Evolutionary conservation across 139 green algal genomes (phyloP), one percentile per base, ranked within the genome.

Genomic region (Picochlorum sp.): DNA sequence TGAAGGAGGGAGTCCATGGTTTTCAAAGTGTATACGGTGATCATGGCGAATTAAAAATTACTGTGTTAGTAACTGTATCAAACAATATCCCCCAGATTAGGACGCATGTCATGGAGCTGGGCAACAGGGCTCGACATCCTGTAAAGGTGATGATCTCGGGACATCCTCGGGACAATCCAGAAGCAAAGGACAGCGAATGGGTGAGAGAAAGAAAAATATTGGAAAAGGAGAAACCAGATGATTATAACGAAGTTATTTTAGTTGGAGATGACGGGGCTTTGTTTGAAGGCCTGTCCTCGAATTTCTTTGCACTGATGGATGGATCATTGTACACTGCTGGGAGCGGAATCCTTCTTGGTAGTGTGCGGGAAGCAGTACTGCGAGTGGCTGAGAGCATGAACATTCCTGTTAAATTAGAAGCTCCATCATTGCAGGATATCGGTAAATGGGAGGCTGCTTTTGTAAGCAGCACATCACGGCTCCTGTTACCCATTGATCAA

Each of bases 141-240:
- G 69, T 81, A 32, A 81, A 81, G 55, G 43, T 66, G 43, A 59
- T 72, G 54, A 49, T 76, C 32, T 70, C 60, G 5, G 79, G 79
- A 10, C 29, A 63, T 16, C 73, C 76, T 8, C 59, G 79, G 29
- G 33, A 69, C 3, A 81, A 85, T 41, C 77, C 79, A 13, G 39
- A 54, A 9, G 77, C 79, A 7, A 86, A 87, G 52, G 80, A 87
- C 63, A 81, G 68, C 28, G 77, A 81, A 56, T 87, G 80, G 80
- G 74, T 83, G 47, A 49, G 68, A 41, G 65, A 83, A 31, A 65
- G 80, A 24, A 55, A 59, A 52, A 61, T 53, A 3, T 61, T 80
- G n/a, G 58, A 77, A 45, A 49, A 39, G 1, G 30, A 26, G 7
- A 69, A 73, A 41, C 54, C 70, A 6, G 7, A 36, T 18, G 55